Base-by-base conservation (phyloP, 106 monocot genomes). In the Dactylorhiza incarnata region DNA sequence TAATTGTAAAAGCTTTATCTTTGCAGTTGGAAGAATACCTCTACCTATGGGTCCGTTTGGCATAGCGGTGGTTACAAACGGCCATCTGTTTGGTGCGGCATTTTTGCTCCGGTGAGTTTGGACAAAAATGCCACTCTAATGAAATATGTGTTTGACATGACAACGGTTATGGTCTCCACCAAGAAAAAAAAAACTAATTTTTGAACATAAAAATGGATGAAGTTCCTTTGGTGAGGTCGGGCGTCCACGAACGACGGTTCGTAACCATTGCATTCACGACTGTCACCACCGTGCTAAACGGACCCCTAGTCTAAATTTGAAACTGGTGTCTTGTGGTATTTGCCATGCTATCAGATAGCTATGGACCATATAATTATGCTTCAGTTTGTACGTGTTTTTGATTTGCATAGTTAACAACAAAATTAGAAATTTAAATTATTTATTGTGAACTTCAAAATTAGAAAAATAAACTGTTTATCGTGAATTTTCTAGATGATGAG, bases 401-500 rank as follows among this genome's bases (percentile, higher is more conserved):
- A 13, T 43, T 44, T 77, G 66, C 49, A 11, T 67, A 24, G 13
- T 66, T 16, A n/a, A 69, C 10, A 46, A 69, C 15, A 6, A 46
- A n/a, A 13, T 51, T 70, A 70, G 17, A 45, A 68, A 71, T 20
- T 9, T 73, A 24, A 49, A 50, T 49, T 44, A 25, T 16, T 50
- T 73, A 48, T 73, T 66, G 45, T 14, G 44, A 3, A 69, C 10
- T 17, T 45, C 15, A 6, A 46, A n/a, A 13, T 51, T 70, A 70
- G 17, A 45, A 44, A 71, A 48, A 9, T 73, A 51, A 49, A 50
- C 73, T 44, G 11, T 16, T 50, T 73, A 48, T 73, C 23, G 73
- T 44, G 43, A 69, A 69, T 22, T 80, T 54, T 78, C 9, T 75
- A 99, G 99, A 92, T 99, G 99, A 99, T 99, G 99, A 99, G 99